phyloP scores from a whole-genome alignment of 768 basidiomycete species.

The Dacryopinax primogenitus region DNA sequence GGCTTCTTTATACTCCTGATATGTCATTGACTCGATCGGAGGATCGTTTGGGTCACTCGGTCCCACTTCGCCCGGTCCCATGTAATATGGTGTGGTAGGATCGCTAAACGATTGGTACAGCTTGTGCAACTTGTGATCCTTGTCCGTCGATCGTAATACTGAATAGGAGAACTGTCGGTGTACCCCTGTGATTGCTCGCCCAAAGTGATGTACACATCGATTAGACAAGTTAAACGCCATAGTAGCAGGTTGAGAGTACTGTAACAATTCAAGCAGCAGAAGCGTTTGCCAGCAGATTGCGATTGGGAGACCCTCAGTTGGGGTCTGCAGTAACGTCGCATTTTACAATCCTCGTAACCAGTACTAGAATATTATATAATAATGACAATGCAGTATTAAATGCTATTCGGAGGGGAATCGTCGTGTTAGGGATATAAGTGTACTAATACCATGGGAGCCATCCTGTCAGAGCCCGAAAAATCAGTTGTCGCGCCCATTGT shows the following conservation, averaged over 20 bases:
- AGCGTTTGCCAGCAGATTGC: no score
- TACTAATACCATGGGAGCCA: slow-evolving; percentile 7
- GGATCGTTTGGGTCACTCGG: not conserved
- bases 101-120: not conserved
- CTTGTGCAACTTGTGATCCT: not conserved
- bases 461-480: not conserved
- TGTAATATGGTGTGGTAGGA: not conserved
- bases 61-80: not conserved
- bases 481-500: not conserved
- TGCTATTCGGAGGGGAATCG: not conserved
- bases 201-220: no score
- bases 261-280: no score
- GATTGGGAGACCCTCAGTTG: no score
- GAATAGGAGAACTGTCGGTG: not conserved
- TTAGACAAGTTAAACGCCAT: no score
- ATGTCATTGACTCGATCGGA: not conserved
- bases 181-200: not conserved
- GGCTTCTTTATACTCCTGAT: no score
- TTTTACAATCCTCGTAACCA: no score
- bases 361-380: not conserved
- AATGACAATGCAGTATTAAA: not conserved
- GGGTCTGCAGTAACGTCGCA: no score
- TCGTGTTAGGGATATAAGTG: not conserved
- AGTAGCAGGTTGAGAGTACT: no score
- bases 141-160: not conserved